Percentiles rank a stretch among this genome's conserved stretches.
Conservation (phyloP, 1,139 yeast genomes). For the Hemisphaericaspora xylanilytica region DNA sequence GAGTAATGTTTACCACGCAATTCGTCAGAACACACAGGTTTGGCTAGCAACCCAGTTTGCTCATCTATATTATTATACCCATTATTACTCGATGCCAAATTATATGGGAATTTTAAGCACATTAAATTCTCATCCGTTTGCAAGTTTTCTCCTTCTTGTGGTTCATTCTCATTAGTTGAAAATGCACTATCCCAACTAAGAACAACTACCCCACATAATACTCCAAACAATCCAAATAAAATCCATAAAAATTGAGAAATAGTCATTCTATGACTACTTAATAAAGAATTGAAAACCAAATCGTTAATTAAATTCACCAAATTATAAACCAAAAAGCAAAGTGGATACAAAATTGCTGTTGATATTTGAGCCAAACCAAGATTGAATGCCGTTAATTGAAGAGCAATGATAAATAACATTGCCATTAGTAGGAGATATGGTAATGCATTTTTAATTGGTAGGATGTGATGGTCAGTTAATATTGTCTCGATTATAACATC, state of each 20-base stretch:
- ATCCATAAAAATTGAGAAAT: conserved; percentile 34
- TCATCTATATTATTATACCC: conserved; percentile 5
- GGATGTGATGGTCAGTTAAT: conserved; percentile 24
- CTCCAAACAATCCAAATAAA: conserved; percentile 36
- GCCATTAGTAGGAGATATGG: conserved; percentile 53
- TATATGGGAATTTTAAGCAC: conserved; percentile 11
- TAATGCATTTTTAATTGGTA: conserved; percentile 23
- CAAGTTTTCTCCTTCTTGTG: not conserved
- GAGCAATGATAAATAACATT: conserved; percentile 68
- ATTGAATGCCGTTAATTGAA: conserved; percentile 73
- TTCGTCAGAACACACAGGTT: conserved; percentile 6
- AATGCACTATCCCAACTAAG: conserved; percentile 47
- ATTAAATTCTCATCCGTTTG: conserved; percentile 9
- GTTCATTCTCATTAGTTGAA: conserved; percentile 15
- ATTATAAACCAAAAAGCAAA: conserved; percentile 83
- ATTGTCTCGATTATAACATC: conserved; percentile 59
- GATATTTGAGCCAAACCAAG: conserved; percentile 70
- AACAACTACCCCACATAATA: conserved; percentile 40
- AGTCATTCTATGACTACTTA: conserved; percentile 29
- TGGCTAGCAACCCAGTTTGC: conserved; percentile 6
- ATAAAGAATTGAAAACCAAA: conserved; percentile 47
- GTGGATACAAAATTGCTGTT: conserved; percentile 78
- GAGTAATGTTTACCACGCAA: conserved; percentile 3
- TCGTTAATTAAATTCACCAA: conserved; percentile 73
- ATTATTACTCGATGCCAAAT: not conserved